These are phyloP conservation scores for Hibiscus mutabilis DNA, from an alignment of 345 rosid species.

Conservation along the genomic window DNA sequence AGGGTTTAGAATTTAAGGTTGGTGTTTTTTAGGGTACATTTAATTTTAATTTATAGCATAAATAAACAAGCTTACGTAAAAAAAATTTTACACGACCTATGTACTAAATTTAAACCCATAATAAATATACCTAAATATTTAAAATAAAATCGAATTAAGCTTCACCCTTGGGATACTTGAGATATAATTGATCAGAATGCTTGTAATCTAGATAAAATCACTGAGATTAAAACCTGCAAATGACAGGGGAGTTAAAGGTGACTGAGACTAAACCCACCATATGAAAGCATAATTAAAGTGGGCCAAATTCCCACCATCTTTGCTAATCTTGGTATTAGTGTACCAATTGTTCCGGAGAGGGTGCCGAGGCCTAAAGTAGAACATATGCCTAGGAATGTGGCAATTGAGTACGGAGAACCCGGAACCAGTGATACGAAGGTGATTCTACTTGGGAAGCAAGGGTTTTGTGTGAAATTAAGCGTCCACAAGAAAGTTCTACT, in stretches of 20 bases:
- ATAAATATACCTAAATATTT: no score
- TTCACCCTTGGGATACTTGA: neutral
- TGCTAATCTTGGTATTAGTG: conserved; percentile 23
- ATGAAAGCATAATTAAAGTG: neutral
- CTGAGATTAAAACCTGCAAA: no score
- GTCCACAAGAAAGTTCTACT: conserved; percentile 73
- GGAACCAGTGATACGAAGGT: conserved; percentile 88
- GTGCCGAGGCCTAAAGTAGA: conserved; percentile 62
- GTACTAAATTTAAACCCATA: no score
- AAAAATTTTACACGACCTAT: no score
- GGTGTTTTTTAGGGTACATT: no score
- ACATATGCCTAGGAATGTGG: conserved; percentile 77
- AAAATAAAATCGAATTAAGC: no score
- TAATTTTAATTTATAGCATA: no score
- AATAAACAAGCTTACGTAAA: no score
- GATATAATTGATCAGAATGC: neutral
- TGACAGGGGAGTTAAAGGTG: neutral
- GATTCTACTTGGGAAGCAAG: conserved; percentile 79
- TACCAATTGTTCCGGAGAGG: conserved; percentile 53
- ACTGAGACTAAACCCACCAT: neutral
- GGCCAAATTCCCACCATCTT: conserved; percentile 20
- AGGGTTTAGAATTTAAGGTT: no score
- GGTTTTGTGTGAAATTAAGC: conserved; percentile 86
- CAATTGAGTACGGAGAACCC: conserved; percentile 89
- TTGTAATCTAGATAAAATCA: neutral